Conservation (phyloP, 345 rosid species). For the Dovyalis caffra region DNA sequence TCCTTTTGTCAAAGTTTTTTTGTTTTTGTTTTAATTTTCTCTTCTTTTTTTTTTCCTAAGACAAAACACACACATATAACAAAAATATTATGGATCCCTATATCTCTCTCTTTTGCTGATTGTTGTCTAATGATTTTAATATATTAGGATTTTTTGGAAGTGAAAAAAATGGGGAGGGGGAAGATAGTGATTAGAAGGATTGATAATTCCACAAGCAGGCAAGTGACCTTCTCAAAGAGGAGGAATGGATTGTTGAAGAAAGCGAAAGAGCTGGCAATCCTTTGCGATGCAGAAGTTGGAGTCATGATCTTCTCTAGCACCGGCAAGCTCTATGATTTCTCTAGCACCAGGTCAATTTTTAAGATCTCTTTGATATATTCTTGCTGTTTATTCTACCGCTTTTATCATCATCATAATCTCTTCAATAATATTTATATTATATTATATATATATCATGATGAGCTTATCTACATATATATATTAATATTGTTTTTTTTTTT, state of each 20-base stretch:
- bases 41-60: neutral
- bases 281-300: conserved; percentile 60
- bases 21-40: neutral
- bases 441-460: too few species aligned
- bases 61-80: neutral
- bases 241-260: conserved; percentile 56
- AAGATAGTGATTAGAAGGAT: conserved; percentile 60
- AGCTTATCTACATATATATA: too few species aligned
- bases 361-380: neutral
- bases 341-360: conserved; percentile 46
- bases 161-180: conserved; percentile 51
- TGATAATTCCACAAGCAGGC: conserved; percentile 59
- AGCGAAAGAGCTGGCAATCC: conserved; percentile 54
- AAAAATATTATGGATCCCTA: neutral
- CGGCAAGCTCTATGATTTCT: conserved; percentile 47
- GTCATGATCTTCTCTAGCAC: conserved; percentile 58
- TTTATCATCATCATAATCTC: too few species aligned
- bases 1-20: too few species aligned
- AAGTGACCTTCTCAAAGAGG: conserved; percentile 59
- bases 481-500: too few species aligned
- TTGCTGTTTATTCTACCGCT: neutral
- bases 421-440: too few species aligned
- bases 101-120: neutral
- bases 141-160: neutral
- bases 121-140: neutral